These are phyloP conservation scores for Aspergillus mulundensis DNA, from an alignment of 495 filamentous ascomycete species.

Conservation along the genomic window DNA sequence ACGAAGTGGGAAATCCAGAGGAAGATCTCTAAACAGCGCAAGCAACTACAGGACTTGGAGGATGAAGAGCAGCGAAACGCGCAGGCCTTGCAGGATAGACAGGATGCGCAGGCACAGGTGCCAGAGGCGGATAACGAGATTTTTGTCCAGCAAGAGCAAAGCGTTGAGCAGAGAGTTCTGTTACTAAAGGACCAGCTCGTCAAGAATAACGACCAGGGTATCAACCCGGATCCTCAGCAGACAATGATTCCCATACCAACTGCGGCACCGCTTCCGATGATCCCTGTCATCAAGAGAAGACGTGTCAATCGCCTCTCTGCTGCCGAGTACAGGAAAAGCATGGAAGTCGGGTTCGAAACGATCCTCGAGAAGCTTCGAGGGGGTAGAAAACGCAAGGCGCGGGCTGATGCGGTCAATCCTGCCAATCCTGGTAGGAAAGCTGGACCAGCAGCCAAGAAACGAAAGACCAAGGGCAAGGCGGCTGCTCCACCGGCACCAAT, in stretches of 20 bases:
- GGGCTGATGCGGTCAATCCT: too few relatives aligned
- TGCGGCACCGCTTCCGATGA: too few relatives aligned
- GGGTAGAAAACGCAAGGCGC: not conserved
- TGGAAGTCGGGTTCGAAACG: constrained; percentile 14
- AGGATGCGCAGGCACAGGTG: not conserved
- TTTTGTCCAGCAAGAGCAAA: not conserved
- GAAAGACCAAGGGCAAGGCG: too few relatives aligned
- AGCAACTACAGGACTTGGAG: not conserved
- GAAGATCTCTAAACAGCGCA: not conserved
- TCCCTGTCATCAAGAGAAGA: too few relatives aligned
- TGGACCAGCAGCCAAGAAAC: not conserved
- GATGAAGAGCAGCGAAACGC: not conserved
- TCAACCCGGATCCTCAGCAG: too few relatives aligned
- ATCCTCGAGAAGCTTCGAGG: constrained; percentile 3
- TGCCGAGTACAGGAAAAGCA: constrained; percentile 14
- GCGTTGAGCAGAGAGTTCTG: too few relatives aligned
- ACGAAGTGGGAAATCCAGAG: constrained; percentile 3
- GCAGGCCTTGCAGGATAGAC: too few relatives aligned
- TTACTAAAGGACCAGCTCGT: not conserved
- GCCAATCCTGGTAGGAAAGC: too few relatives aligned
- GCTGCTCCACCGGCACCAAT: too few relatives aligned
- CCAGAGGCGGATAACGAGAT: not conserved
- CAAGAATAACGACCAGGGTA: not conserved
- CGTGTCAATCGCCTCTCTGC: constrained; percentile 8
- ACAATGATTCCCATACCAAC: too few relatives aligned